Percentiles rank a stretch among this genome's conserved stretches.
phyloP scores from a whole-genome alignment of 2,329 filamentous ascomycete genomes.

The Trichophyton rubrum region DNA sequence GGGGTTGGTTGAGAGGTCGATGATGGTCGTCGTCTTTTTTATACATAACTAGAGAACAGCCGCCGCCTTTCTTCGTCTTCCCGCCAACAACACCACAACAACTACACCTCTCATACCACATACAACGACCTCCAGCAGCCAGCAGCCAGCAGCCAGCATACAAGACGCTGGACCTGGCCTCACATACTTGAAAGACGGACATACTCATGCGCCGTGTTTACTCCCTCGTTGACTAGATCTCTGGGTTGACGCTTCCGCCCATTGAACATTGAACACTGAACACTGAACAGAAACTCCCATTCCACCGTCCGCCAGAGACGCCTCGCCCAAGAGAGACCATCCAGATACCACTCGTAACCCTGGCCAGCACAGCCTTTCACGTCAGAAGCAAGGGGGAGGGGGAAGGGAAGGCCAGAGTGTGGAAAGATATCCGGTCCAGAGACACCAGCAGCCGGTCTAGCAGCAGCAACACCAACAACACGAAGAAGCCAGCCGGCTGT shows the following conservation, averaged over 20 bases:
- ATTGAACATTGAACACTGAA: too few relatives aligned
- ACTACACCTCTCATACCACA: too few relatives aligned
- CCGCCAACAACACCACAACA: too few relatives aligned
- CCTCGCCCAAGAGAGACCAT: not conserved
- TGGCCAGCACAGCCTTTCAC: constrained; percentile 1
- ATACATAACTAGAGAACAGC: not conserved
- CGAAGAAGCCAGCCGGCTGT: not conserved
- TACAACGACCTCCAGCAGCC: too few relatives aligned
- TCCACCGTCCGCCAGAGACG: not conserved
- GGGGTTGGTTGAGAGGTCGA: too few relatives aligned
- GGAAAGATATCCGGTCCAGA: constrained; percentile 11
- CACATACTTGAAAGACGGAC: too few relatives aligned
- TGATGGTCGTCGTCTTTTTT: not conserved
- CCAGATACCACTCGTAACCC: not conserved
- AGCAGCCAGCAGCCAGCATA: too few relatives aligned
- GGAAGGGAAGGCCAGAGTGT: constrained; percentile 11
- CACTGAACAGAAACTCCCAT: not conserved
- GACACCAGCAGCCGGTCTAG: not conserved
- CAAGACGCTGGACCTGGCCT: too few relatives aligned
- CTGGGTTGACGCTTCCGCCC: too few relatives aligned
- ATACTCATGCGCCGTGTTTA: too few relatives aligned
- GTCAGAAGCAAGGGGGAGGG: not conserved
- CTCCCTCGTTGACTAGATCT: too few relatives aligned
- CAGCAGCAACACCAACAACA: not conserved
- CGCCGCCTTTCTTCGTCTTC: not conserved